phyloP scores from a whole-genome alignment of 208 protist species.

The Acanthamoeba sp. region DNA sequence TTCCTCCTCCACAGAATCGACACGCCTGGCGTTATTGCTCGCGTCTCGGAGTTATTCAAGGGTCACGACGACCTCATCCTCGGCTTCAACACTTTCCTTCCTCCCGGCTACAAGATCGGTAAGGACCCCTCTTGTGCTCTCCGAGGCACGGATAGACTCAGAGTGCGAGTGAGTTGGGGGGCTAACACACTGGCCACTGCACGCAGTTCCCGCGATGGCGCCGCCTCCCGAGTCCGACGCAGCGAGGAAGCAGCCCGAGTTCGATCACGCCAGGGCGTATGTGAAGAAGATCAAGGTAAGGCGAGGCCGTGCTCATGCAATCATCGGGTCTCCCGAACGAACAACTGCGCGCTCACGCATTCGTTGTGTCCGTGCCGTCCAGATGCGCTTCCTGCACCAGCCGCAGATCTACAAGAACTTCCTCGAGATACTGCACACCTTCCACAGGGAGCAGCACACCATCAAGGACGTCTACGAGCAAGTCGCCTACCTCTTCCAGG shows the following conservation, averaged over 20 bases:
- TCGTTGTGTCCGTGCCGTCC: not conserved
- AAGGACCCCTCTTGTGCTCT: not conserved
- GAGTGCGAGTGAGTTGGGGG: not conserved
- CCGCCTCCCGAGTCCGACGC: not conserved
- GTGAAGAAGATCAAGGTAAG: conserved; percentile 90
- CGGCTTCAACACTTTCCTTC: conserved; percentile 94
- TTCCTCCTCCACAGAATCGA: conserved; percentile 84
- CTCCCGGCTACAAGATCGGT: conserved; percentile 89
- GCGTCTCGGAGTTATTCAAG: conserved; percentile 91
- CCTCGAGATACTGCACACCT: conserved; percentile 92
- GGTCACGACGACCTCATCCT: conserved; percentile 90
- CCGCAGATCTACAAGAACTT: conserved; percentile 91
- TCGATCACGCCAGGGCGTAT: conserved; percentile 90
- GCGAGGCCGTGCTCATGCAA: no score
- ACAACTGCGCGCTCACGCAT: not conserved
- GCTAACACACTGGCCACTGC: not conserved
- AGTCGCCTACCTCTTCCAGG: conserved; percentile 88
- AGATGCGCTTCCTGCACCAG: conserved; percentile 85
- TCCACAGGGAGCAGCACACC: conserved; percentile 90
- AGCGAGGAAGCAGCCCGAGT: conserved; percentile 82
- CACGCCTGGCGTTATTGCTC: conserved; percentile 91
- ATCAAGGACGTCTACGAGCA: conserved; percentile 91
- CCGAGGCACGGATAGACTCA: not conserved
- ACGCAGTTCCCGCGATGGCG: not conserved
- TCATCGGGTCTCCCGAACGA: not conserved